Evolutionary conservation across 106 monocot species (phyloP), one percentile per base, ranked within the genome.

Genomic region (Phalaenopsis equestris): DNA sequence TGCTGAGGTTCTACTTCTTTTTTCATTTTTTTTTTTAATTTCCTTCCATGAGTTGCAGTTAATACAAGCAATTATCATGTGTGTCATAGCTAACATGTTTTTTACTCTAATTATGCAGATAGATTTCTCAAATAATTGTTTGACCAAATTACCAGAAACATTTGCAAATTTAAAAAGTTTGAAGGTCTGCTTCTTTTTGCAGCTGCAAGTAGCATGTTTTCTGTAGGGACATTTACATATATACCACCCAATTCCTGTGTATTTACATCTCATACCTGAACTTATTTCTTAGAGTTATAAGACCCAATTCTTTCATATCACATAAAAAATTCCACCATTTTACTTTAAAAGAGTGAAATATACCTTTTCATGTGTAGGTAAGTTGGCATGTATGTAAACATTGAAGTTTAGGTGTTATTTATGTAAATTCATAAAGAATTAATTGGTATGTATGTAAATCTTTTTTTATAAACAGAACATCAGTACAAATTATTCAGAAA

Each of bases 121-220:
- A 42, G 92, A 94, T 83, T 84, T 98, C 36, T 98, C 98, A 77
- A 89, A 84, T 18, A 98, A 98, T 91, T 86, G 88, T 56, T 85
- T 98, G 81, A 84, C 81, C 58, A 84, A 87, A 67, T 75, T 98
- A 64, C 94, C 98, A 36, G 92, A 90, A 68, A 84, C 94, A 47
- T 68, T 98, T 58, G 94, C 92, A 47, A 90, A 84, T 15, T 78
- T 98, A 42, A 36, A 12, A 23, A 85, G 90, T 80, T 80, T 98
- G 37, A 98, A 98, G 92, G 98, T 98, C 23, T 23, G 70, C 56
- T 57, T 46, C n/a, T 83, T 70, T 57, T 14, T 39, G 39, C 70
- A 70, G 15, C 23, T 70, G 23, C 70, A 70, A 6, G 4, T 61
- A 23, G 61, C 21, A 61, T n/a, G 21, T n/a, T 61, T n/a, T 61